These are phyloP conservation scores for Peribolospora baueri DNA, from an alignment of 768 basidiomycete genomes.

Conservation along the genomic window DNA sequence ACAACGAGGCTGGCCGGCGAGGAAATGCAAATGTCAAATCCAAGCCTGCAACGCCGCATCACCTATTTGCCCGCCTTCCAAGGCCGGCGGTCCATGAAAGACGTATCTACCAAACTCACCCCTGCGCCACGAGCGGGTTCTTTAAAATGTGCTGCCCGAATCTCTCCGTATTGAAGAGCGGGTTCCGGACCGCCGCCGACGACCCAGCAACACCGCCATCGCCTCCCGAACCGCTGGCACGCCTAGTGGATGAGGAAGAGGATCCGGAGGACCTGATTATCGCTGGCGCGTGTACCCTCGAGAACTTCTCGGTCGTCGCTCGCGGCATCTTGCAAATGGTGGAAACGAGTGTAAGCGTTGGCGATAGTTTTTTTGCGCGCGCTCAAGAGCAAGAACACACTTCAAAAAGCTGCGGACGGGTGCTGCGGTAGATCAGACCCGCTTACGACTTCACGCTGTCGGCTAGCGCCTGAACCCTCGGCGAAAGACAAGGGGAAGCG, in stretches of 20 bases:
- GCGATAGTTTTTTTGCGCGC: too few relatives aligned
- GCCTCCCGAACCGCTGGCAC: slow-evolving; percentile 2
- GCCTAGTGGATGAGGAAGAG: background rate
- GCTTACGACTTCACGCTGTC: too few relatives aligned
- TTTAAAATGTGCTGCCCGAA: slow-evolving; percentile 97
- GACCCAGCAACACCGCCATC: background rate
- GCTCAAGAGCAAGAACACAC: too few relatives aligned
- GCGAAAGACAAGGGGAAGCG: too few relatives aligned
- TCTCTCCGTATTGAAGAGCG: slow-evolving; percentile 77
- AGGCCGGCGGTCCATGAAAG: background rate
- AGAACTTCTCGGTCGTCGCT: slow-evolving; percentile 50
- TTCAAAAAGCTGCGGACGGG: too few relatives aligned
- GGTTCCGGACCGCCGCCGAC: slow-evolving; percentile 29
- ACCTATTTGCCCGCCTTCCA: too few relatives aligned
- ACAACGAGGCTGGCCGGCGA: background rate
- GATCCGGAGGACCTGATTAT: slow-evolving; percentile 1
- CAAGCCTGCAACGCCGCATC: too few relatives aligned
- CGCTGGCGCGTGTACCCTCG: slow-evolving; percentile 21
- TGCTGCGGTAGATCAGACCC: too few relatives aligned
- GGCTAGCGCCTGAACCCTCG: too few relatives aligned
- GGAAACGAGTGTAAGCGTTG: too few relatives aligned
- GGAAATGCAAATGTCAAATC: slow-evolving; percentile 12
- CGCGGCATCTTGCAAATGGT: slow-evolving; percentile 34
- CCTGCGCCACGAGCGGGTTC: slow-evolving; percentile 72
- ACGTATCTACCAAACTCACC: slow-evolving; percentile 25